Percentiles rank a stretch among this genome's conserved stretches.
Evolutionary conservation across 768 basidiomycete species (phyloP).

Genomic region (Trametes punicea): DNA sequence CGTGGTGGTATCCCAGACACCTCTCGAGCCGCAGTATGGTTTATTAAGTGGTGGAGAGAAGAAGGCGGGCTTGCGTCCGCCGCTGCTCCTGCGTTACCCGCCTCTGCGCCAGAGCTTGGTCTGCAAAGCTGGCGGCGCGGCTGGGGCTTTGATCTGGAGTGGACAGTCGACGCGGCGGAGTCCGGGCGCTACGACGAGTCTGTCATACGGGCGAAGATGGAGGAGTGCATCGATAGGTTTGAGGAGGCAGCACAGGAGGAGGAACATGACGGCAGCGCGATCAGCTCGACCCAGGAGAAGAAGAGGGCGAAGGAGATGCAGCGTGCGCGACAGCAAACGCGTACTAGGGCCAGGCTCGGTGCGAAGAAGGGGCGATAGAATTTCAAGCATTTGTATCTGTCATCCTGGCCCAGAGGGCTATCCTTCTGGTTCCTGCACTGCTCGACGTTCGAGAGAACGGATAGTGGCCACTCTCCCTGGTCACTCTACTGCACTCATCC

Average conservation of each 20-base stretch:
- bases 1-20: constrained; percentile 73
- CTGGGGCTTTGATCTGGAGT: constrained; percentile 84
- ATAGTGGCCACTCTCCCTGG: neutral
- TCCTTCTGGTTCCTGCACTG: neutral
- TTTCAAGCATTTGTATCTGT: neutral
- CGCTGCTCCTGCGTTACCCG: constrained; percentile 22
- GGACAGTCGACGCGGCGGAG: constrained; percentile 12
- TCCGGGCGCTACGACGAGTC: constrained; percentile 26
- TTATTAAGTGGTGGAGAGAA: constrained; percentile 86
- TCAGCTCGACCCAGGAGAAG: constrained; percentile 72
- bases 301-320: constrained; percentile 48
- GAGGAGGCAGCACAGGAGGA: constrained; percentile 42
- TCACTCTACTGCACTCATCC: neutral
- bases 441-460: neutral
- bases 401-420: neutral
- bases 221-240: constrained; percentile 59
- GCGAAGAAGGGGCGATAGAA: constrained; percentile 17
- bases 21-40: constrained; percentile 70
- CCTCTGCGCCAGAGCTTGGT: neutral
- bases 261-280: constrained; percentile 49
- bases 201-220: constrained; percentile 64
- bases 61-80: constrained; percentile 56
- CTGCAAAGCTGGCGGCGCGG: constrained; percentile 42
- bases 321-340: constrained; percentile 36
- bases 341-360: constrained; percentile 29